Evolutionary conservation across 2,329 filamentous ascomycete species (phyloP).

Genomic region (Pestalotiopsis sp.): DNA sequence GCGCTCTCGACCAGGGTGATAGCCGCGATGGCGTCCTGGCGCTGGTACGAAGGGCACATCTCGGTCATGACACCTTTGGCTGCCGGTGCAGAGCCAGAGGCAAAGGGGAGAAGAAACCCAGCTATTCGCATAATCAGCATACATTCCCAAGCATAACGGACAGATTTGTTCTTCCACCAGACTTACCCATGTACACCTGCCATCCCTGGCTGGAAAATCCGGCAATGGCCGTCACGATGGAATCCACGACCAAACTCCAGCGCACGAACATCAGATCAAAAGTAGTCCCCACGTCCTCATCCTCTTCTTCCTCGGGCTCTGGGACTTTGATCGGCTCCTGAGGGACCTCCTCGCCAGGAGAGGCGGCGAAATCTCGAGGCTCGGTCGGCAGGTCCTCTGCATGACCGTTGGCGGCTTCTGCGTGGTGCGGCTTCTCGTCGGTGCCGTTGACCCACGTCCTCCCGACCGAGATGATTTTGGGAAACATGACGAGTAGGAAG

Average conservation of each 20-base stretch:
- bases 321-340: slow-evolving; percentile 28
- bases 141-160: not conserved
- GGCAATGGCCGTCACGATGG: slow-evolving; percentile 63
- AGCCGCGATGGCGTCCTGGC: slow-evolving; percentile 68
- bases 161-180: not conserved
- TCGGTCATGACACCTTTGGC: slow-evolving; percentile 75
- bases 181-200: slow-evolving; percentile 67
- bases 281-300: slow-evolving; percentile 30
- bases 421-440: not conserved
- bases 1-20: slow-evolving; percentile 74
- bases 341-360: slow-evolving; percentile 26
- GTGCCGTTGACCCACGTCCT: slow-evolving; percentile 36
- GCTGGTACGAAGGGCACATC: slow-evolving; percentile 65
- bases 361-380: slow-evolving; percentile 27
- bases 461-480: slow-evolving; percentile 53
- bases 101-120: slow-evolving; percentile 67
- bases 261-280: slow-evolving; percentile 72
- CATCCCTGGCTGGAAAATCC: slow-evolving; percentile 65
- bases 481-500: slow-evolving; percentile 59
- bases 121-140: slow-evolving; percentile 37
- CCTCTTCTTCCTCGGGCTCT: slow-evolving; percentile 30
- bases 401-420: slow-evolving; percentile 7
- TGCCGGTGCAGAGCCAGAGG: slow-evolving; percentile 69
- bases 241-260: slow-evolving; percentile 68
- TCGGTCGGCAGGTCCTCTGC: slow-evolving; percentile 22